These are phyloP conservation scores for Phellopilus nigrolimitatus DNA, from an alignment of 1,284 basidiomycete genomes.

Conservation along the genomic window DNA sequence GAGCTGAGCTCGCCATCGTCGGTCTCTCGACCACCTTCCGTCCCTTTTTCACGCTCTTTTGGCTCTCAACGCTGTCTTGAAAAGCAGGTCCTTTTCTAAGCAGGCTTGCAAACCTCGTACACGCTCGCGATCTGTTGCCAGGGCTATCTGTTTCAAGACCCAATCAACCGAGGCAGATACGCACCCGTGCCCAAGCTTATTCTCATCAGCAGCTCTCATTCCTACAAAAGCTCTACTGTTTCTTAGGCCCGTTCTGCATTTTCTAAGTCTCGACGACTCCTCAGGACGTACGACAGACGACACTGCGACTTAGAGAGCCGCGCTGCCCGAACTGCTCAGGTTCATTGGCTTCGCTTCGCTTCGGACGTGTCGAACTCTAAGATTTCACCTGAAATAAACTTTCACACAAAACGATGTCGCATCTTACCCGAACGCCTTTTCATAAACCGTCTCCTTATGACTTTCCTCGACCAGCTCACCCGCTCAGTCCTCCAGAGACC, in stretches of 20 bases:
- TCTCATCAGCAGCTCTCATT: constrained; percentile 4
- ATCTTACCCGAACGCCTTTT: constrained; percentile 41
- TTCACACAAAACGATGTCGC: constrained; percentile 35
- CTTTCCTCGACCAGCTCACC: constrained; percentile 38
- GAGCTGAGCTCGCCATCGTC: no score
- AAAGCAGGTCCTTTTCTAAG: constrained; percentile 10
- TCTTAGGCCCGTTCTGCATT: not conserved
- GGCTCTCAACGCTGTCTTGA: not conserved
- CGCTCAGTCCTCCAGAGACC: constrained; percentile 53
- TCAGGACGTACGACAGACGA: not conserved
- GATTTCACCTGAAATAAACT: constrained; percentile 9
- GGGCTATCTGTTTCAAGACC: constrained; percentile 7
- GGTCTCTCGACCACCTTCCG: not conserved
- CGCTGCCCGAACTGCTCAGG: not conserved
- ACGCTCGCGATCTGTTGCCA: constrained; percentile 3
- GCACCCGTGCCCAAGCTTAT: constrained; percentile 11
- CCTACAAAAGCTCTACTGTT: not conserved
- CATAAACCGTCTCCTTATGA: constrained; percentile 47
- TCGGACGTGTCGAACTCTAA: not conserved
- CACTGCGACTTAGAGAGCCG: constrained; percentile 15
- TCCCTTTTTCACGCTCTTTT: constrained; percentile 3
- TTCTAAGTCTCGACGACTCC: constrained; percentile 5
- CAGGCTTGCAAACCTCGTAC: not conserved
- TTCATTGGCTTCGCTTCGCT: not conserved
- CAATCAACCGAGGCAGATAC: constrained; percentile 16